Evolutionary conservation across 768 basidiomycete species (phyloP).

Genomic region (Amanita muscaria): DNA sequence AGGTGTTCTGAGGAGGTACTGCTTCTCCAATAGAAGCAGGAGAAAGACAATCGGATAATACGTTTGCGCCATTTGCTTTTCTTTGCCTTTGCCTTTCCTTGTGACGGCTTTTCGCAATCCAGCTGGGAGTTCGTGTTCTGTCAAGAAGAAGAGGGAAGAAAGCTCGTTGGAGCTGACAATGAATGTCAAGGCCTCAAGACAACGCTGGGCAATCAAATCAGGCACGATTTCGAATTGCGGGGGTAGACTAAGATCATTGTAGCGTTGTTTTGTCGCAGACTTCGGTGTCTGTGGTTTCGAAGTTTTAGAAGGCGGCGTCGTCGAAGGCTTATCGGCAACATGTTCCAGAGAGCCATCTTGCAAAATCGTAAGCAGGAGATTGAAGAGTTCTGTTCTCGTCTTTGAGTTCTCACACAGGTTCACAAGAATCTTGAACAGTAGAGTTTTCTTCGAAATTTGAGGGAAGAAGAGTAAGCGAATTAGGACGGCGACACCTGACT

Average conservation of each 20-base stretch:
- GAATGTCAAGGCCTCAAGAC: conserved; percentile 82
- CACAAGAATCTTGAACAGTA: conserved; percentile 83
- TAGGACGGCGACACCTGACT: conserved; percentile 77
- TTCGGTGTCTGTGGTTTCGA: conserved; percentile 46
- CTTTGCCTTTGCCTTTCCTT: conserved; percentile 94
- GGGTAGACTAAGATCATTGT: conserved; percentile 44
- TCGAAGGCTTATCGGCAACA: conserved; percentile 84
- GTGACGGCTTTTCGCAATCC: conserved; percentile 58
- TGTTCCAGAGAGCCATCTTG: conserved; percentile 95
- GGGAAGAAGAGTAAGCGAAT: conserved; percentile 95
- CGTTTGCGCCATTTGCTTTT: conserved; percentile 70
- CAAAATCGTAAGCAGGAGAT: conserved; percentile 84
- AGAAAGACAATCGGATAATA: conserved; percentile 90
- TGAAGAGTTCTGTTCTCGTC: conserved; percentile 88
- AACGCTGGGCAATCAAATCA: conserved; percentile 89
- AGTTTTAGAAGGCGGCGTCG: conserved; percentile 77
- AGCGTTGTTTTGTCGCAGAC: conserved; percentile 63
- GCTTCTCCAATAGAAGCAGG: conserved; percentile 80
- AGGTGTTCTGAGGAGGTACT: conserved; percentile 76
- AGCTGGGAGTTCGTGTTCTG: conserved; percentile 86
- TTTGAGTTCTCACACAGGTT: conserved; percentile 94
- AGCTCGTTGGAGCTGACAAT: conserved; percentile 81
- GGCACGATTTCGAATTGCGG: conserved; percentile 77
- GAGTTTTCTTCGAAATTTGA: conserved; percentile 76
- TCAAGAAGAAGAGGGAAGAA: conserved; percentile 89